Percentiles rank a stretch among this genome's conserved stretches.
Evolutionary conservation across 192 early-diverging fungal species (phyloP).

Genomic region (Geranomyces michiganensis): DNA sequence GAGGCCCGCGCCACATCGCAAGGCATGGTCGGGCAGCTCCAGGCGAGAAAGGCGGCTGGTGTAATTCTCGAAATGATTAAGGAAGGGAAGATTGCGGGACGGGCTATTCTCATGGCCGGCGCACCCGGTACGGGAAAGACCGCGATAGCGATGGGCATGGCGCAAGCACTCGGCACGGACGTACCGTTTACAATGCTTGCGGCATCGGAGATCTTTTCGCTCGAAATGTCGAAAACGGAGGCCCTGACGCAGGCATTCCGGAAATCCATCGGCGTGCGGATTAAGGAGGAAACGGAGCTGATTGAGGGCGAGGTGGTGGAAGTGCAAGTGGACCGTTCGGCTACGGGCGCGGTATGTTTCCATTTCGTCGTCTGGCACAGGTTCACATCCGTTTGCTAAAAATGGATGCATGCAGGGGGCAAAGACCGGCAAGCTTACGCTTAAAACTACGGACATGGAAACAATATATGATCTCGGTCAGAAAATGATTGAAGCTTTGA

Average conservation of each 20-base stretch:
- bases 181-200: constrained; percentile 98
- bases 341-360: constrained; percentile 75
- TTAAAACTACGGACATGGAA: constrained; percentile 99
- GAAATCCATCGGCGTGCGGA: constrained; percentile 94
- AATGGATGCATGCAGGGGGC: constrained; percentile 60
- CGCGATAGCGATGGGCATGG: constrained; percentile 96
- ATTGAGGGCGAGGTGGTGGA: constrained; percentile 99
- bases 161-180: constrained; percentile 89
- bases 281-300: constrained; percentile 98
- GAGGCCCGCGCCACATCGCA: constrained; percentile 84
- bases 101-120: constrained; percentile 97
- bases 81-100: constrained; percentile 95
- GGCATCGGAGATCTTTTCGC: constrained; percentile 96
- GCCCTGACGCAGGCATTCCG: constrained; percentile 97
- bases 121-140: constrained; percentile 99
- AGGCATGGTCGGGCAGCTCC: constrained; percentile 97
- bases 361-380: too few species aligned
- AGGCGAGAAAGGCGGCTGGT: constrained; percentile 94
- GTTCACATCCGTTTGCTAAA: background rate
- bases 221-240: constrained; percentile 99
- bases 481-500: constrained; percentile 97
- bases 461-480: constrained; percentile 98
- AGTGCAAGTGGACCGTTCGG: constrained; percentile 92
- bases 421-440: constrained; percentile 95
- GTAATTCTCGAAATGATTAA: constrained; percentile 97